phyloP scores from a whole-genome alignment of 2,329 filamentous ascomycete species.

The Leptographium galeiforme region DNA sequence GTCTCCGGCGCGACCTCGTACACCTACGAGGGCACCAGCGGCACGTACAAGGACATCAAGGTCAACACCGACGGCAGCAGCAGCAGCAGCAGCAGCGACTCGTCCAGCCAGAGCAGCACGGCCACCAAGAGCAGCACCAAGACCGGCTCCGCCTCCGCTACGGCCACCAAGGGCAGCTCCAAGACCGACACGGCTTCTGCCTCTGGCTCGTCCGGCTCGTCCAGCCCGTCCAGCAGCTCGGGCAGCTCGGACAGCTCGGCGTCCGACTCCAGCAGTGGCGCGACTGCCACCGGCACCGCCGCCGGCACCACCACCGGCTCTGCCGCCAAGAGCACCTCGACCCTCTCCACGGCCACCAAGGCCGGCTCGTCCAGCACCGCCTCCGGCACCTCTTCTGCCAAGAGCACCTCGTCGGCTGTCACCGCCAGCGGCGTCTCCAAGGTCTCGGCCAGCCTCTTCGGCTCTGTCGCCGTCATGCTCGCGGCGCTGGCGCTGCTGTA shows the following conservation, averaged over 20 bases:
- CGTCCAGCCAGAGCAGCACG: background rate
- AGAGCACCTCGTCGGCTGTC: slow-evolving; percentile 14
- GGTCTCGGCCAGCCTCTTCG: slow-evolving; percentile 11
- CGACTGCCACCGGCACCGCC: slow-evolving; percentile 11
- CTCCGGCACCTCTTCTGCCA: background rate
- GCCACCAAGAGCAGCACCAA: slow-evolving; percentile 4
- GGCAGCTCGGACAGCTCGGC: no score
- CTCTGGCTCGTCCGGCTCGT: slow-evolving; percentile 17
- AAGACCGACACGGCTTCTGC: slow-evolving; percentile 14
- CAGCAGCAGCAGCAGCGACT: slow-evolving; percentile 5
- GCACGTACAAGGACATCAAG: slow-evolving; percentile 37
- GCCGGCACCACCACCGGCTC: slow-evolving; percentile 16
- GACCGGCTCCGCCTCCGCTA: slow-evolving; percentile 10
- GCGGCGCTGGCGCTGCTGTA: slow-evolving; percentile 15
- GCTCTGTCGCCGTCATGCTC: slow-evolving; percentile 14
- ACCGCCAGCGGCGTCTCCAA: slow-evolving; percentile 16
- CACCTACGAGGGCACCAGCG: slow-evolving; percentile 34
- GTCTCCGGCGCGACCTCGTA: slow-evolving; percentile 36
- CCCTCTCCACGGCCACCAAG: slow-evolving; percentile 12
- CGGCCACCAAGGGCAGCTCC: slow-evolving; percentile 14
- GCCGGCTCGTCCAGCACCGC: slow-evolving; percentile 18
- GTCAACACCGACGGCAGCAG: slow-evolving; percentile 24
- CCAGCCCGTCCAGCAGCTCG: slow-evolving; percentile 16
- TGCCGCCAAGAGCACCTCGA: background rate
- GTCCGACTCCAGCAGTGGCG: slow-evolving; percentile 8